Conservation (phyloP, 2,329 filamentous ascomycete genomes). For the Penicillium polonicum region DNA sequence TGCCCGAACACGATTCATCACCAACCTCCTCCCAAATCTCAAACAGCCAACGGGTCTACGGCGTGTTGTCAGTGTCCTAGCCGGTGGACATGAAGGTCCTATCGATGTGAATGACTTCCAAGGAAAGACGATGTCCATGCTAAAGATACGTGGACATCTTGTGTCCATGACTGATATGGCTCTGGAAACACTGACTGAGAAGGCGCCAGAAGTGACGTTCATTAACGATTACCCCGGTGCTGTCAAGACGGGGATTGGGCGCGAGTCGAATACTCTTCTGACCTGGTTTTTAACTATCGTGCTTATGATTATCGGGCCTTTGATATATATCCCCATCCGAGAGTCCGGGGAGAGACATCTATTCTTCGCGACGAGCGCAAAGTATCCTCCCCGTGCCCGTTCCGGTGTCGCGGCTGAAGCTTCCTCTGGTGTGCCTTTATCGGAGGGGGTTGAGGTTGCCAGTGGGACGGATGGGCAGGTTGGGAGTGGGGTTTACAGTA, state of each 20-base stretch:
- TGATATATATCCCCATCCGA: constrained; percentile 21
- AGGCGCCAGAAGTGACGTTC: constrained; percentile 51
- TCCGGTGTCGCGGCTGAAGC: not conserved
- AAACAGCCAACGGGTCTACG: constrained; percentile 47
- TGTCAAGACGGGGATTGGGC: constrained; percentile 47
- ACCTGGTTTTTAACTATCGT: constrained; percentile 11
- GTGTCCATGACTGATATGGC: constrained; percentile 52
- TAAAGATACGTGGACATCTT: constrained; percentile 46
- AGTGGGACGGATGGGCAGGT: constrained; percentile 28
- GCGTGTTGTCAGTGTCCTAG: constrained; percentile 57
- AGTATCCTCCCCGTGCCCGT: constrained; percentile 25
- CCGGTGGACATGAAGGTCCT: constrained; percentile 53
- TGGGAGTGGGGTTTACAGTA: constrained; percentile 31
- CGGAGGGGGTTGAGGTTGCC: constrained; percentile 16
- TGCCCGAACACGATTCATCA: constrained; percentile 56
- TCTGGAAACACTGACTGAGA: constrained; percentile 49
- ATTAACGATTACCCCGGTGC: constrained; percentile 49
- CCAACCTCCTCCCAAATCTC: constrained; percentile 59
- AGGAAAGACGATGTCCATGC: constrained; percentile 39
- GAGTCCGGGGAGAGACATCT: constrained; percentile 50
- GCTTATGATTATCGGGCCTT: constrained; percentile 31
- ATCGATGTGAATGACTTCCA: constrained; percentile 52
- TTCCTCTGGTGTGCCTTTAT: constrained; percentile 15
- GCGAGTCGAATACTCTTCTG: constrained; percentile 3
- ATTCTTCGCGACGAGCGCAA: constrained; percentile 41